Base-by-base conservation (phyloP, 2,329 filamentous ascomycete species). In the Aspergillus texensis region DNA sequence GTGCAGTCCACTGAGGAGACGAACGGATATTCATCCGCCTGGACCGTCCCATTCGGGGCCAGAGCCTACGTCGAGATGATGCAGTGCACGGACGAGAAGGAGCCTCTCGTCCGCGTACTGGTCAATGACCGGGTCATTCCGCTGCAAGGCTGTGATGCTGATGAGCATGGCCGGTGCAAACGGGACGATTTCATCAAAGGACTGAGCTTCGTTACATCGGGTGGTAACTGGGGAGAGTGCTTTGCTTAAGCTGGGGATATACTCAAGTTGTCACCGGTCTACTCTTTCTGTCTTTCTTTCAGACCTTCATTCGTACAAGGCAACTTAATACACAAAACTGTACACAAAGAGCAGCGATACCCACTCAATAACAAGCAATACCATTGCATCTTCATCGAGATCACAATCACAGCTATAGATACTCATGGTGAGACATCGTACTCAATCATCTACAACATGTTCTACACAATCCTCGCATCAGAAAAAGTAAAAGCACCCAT, bases 51-150 rank as follows among this genome's bases (percentile, higher is more conserved):
- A 0, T 97, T 97, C 78, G 91, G 85, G 0, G 89, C 87, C 21
- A 84, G 93, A 59, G 86, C 93, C 77, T 96, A 96, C 75, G 87
- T 97, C 41, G 94, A 97, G 83, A 95, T 94, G 83, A 89, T 97
- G 86, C 78, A 78, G 46, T 97, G 94, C 2, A 80, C 66, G 41
- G 57, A 43, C 0, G 62, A 75, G 28, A 57, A 68, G 21, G 87
- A 92, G 72, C 91, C 95, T 76, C 82, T 90, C 58, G 91, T 97
- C 12, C 85, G 94, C 43, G 83, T 96, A 5, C 79, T 97, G 63
- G 82, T 97, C 41, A 97, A 97, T 77, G 93, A 96, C 72, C 85
- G 92, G 28, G 92, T 97, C 2, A 82, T 94, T 63, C 87, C 88
- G 12, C 77, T 96, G 61, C 80, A 86, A 68, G 88, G 84, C 56